Evolutionary conservation across 441 rosid species (phyloP).

Genomic region (Adansonia grandidieri): DNA sequence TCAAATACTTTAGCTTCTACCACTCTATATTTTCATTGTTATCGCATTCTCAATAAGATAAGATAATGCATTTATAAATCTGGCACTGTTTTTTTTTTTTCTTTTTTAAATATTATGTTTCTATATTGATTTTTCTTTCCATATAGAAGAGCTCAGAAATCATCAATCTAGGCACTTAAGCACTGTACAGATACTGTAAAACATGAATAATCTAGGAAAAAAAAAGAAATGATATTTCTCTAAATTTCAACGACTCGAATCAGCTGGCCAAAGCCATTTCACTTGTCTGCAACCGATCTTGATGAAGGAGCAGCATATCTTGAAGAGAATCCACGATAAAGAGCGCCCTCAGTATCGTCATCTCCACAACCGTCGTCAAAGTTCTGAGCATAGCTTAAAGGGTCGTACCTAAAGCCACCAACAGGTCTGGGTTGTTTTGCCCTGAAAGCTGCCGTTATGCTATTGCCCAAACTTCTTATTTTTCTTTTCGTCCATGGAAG

Average conservation of each 20-base stretch:
- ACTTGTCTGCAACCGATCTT: conserved; percentile 24
- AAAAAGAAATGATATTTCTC: neutral
- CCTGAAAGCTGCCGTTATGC: conserved; percentile 32
- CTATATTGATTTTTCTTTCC: conserved; percentile 18
- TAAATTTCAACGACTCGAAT: neutral
- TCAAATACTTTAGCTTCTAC: neutral
- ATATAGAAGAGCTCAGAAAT: conserved; percentile 1
- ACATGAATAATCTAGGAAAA: neutral
- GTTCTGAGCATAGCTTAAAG: conserved; percentile 65
- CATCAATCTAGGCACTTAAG: neutral
- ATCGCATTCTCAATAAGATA: neutral
- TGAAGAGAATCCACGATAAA: conserved; percentile 49
- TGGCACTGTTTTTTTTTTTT: neutral
- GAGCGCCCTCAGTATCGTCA: conserved; percentile 36
- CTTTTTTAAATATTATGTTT: neutral
- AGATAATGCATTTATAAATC: neutral
- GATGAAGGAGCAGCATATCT: conserved; percentile 46
- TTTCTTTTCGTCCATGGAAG: conserved; percentile 49
- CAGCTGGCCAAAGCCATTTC: neutral
- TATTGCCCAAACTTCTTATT: conserved; percentile 33
- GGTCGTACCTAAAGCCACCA: conserved; percentile 58
- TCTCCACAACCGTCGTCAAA: conserved; percentile 58
- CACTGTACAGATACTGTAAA: neutral
- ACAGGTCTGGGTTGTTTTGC: conserved; percentile 35
- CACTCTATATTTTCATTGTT: neutral